Percentiles rank a stretch among this genome's conserved stretches.
Evolutionary conservation across 2,329 filamentous ascomycete genomes (phyloP).

Genomic region (Dactylellina cionopaga): DNA sequence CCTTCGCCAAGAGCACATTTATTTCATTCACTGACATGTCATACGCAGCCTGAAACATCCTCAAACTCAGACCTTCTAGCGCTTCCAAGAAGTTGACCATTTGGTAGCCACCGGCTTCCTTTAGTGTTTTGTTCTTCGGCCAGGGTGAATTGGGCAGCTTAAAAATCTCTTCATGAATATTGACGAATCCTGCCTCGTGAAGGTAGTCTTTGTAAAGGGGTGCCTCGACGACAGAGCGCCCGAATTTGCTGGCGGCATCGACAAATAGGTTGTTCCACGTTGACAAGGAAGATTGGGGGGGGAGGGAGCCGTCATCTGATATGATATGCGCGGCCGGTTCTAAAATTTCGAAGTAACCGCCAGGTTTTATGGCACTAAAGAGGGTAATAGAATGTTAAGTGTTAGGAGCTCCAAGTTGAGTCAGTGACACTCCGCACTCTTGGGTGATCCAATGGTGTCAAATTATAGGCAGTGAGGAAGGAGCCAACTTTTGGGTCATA

Average conservation of each 20-base stretch:
- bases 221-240: slow-evolving; percentile 48
- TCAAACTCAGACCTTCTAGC: slow-evolving; percentile 54
- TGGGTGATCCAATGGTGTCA: no score
- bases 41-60: slow-evolving; percentile 53
- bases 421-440: no score
- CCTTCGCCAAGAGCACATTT: slow-evolving; percentile 58
- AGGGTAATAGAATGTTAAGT: background rate
- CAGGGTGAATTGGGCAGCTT: slow-evolving; percentile 68
- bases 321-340: slow-evolving; percentile 67
- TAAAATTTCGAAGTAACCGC: slow-evolving; percentile 53
- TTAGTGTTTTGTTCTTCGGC: slow-evolving; percentile 61
- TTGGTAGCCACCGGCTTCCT: slow-evolving; percentile 55
- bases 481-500: slow-evolving; percentile 59
- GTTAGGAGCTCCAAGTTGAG: background rate
- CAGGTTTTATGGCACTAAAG: slow-evolving; percentile 51
- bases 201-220: slow-evolving; percentile 44
- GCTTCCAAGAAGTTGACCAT: slow-evolving; percentile 54
- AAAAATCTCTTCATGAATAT: slow-evolving; percentile 66
- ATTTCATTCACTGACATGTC: slow-evolving; percentile 30
- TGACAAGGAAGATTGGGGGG: slow-evolving; percentile 1
- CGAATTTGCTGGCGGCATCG: slow-evolving; percentile 40
- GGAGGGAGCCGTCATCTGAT: slow-evolving; percentile 59
- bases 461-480: no score
- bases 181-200: slow-evolving; percentile 64
- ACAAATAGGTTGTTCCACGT: slow-evolving; percentile 52